Conservation (phyloP, 2,329 filamentous ascomycete genomes). For the Neocatenulostroma microsporum region DNA sequence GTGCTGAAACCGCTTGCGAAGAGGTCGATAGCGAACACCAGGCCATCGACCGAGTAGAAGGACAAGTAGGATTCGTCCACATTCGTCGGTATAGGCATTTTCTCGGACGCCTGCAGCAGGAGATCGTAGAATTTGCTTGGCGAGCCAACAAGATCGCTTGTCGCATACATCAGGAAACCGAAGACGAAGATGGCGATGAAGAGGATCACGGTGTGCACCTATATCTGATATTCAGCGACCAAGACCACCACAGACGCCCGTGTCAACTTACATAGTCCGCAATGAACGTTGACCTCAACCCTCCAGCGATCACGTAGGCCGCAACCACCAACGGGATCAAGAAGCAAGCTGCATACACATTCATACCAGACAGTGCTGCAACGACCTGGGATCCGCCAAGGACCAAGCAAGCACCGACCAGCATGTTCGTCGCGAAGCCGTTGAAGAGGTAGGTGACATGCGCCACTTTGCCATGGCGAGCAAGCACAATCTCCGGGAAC, state of each 20-base stretch:
- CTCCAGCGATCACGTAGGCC: constrained; percentile 31
- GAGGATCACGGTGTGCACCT: constrained; percentile 32
- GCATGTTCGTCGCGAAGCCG: constrained; percentile 37
- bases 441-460: constrained; percentile 30
- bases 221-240: background rate
- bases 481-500: constrained; percentile 34
- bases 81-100: constrained; percentile 33
- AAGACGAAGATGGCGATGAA: constrained; percentile 41
- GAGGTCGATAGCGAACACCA: constrained; percentile 36
- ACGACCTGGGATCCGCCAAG: constrained; percentile 41
- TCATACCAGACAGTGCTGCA: constrained; percentile 37
- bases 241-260: no score
- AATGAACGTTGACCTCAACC: constrained; percentile 38
- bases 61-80: constrained; percentile 36
- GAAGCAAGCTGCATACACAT: constrained; percentile 39
- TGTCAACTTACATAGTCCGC: constrained; percentile 33
- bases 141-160: constrained; percentile 33
- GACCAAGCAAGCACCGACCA: constrained; percentile 38
- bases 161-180: constrained; percentile 37
- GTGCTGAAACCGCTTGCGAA: constrained; percentile 21
- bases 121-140: constrained; percentile 35
- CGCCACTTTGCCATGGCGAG: constrained; percentile 28
- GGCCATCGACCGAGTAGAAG: constrained; percentile 34
- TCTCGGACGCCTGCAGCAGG: constrained; percentile 29
- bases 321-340: constrained; percentile 36